phyloP scores from a whole-genome alignment of 768 basidiomycete genomes.

The Fibroporia radiculosa region DNA sequence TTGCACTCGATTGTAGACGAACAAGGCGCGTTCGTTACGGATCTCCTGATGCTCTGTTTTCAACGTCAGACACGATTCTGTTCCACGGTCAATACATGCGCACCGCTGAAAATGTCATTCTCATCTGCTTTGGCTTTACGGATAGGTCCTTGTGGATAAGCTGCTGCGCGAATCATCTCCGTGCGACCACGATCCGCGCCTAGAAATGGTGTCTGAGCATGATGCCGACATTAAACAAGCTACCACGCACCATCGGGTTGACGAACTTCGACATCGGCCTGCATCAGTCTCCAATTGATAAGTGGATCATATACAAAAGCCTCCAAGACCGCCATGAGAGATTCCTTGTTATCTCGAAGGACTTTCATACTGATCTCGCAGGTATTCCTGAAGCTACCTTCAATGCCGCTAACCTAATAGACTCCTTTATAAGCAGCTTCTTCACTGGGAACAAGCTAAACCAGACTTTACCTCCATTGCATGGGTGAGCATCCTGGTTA shows the following conservation, averaged over 20 bases:
- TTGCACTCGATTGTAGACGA: conserved; percentile 91
- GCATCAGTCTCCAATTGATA: conserved; percentile 94
- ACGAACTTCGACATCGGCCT: conserved; percentile 68
- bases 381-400: conserved; percentile 91
- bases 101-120: conserved; percentile 89
- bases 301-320: conserved; percentile 98
- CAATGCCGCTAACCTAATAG: conserved; percentile 87
- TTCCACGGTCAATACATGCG: conserved; percentile 11
- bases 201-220: too few relatives aligned
- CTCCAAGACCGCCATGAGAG: conserved; percentile 97
- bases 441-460: too few relatives aligned
- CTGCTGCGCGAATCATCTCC: conserved; percentile 60
- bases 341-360: conserved; percentile 93
- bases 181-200: conserved; percentile 6
- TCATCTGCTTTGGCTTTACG: conserved; percentile 87
- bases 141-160: conserved; percentile 70
- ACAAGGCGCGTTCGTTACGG: conserved; percentile 83
- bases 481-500: conserved; percentile 97
- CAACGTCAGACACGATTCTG: background rate
- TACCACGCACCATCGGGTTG: conserved; percentile 46
- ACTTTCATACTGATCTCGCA: conserved; percentile 99
- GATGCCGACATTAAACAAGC: too few relatives aligned
- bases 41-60: conserved; percentile 66
- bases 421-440: too few relatives aligned
- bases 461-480: conserved; percentile 99